Conservation (phyloP, 2,329 filamentous ascomycete genomes). For the Fusarium globosum region DNA sequence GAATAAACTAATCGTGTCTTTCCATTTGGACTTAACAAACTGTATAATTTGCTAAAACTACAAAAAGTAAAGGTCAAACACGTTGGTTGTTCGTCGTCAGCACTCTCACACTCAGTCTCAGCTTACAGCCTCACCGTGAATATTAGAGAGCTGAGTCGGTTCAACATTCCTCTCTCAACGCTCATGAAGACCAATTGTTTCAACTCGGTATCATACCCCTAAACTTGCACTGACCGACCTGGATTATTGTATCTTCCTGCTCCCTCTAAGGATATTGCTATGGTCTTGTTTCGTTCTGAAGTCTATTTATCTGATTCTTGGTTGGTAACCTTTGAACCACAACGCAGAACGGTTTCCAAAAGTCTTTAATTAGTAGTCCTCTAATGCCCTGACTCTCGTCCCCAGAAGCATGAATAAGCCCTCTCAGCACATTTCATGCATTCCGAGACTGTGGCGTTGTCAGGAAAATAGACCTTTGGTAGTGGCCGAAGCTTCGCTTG, state of each 20-base stretch:
- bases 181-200: neutral
- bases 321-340: neutral
- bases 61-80: neutral
- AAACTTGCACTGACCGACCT: neutral
- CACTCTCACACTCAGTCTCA: neutral
- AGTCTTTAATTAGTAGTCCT: neutral
- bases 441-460: constrained; percentile 26
- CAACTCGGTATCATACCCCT: neutral
- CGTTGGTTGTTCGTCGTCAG: neutral
- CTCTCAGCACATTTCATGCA: constrained; percentile 1
- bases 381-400: neutral
- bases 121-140: neutral
- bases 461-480: constrained; percentile 4
- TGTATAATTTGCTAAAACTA: neutral
- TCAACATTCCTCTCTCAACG: neutral
- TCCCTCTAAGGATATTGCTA: neutral
- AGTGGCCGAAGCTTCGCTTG: constrained; percentile 14
- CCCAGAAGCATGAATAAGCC: neutral
- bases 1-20: neutral
- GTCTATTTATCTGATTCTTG: too few species aligned
- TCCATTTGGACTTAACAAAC: neutral
- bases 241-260: too few species aligned
- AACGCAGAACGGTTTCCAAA: neutral
- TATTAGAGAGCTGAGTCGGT: neutral
- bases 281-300: neutral